These are phyloP conservation scores for Candida incommunis DNA, from an alignment of 805 yeast species.

Conservation along the genomic window DNA sequence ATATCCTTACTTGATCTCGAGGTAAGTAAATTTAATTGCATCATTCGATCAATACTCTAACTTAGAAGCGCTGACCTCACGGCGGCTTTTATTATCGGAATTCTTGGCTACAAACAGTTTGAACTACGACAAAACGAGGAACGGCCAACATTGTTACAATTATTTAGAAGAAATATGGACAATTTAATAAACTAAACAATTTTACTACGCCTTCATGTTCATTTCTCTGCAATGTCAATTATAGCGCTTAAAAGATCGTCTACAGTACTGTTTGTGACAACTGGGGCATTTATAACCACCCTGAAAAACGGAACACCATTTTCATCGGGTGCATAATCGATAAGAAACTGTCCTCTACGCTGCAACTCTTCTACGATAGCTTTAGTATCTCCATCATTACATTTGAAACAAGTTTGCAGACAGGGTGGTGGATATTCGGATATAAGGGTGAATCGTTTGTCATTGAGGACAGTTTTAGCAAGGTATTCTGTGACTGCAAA, in stretches of 20 bases:
- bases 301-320: conserved; percentile 69
- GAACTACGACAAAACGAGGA: neutral
- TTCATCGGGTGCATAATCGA: conserved; percentile 62
- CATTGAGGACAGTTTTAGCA: conserved; percentile 27
- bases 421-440: conserved; percentile 55
- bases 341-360: conserved; percentile 47
- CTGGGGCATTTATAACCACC: conserved; percentile 70
- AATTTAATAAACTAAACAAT: too few relatives aligned
- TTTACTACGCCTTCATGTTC: too few relatives aligned
- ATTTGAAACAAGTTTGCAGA: conserved; percentile 73
- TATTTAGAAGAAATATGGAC: too few relatives aligned
- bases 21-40: neutral
- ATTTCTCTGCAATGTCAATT: conserved; percentile 19
- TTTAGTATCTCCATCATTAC: conserved; percentile 25
- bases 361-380: conserved; percentile 47
- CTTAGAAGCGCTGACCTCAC: neutral
- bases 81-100: neutral
- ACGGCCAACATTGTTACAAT: neutral
- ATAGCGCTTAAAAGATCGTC: conserved; percentile 32
- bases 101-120: neutral
- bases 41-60: neutral
- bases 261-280: conserved; percentile 28
- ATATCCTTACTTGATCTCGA: neutral
- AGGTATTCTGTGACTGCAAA: conserved; percentile 50
- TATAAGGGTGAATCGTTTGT: conserved; percentile 39